Evolutionary conservation across 257 asterid genomes (phyloP).

Genomic region (Jasminum sambac): DNA sequence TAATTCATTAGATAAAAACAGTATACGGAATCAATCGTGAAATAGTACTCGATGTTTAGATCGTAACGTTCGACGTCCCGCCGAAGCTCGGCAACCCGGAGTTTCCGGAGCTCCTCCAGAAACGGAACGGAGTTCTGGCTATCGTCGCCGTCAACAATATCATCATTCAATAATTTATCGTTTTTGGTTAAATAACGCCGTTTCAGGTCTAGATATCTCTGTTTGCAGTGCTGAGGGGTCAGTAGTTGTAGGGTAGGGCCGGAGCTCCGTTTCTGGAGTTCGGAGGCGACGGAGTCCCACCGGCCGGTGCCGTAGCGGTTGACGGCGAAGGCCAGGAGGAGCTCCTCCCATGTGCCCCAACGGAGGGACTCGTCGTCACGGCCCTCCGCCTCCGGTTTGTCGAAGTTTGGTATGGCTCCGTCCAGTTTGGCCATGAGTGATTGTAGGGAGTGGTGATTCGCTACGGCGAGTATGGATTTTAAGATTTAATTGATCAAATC

Average conservation of each 20-base stretch:
- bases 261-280: constrained; percentile 55
- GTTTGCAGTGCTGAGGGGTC: constrained; percentile 48
- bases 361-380: constrained; percentile 35
- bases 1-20: neutral
- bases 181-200: constrained; percentile 41
- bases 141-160: constrained; percentile 32
- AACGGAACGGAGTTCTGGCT: constrained; percentile 42
- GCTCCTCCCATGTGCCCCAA: constrained; percentile 87
- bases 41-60: constrained; percentile 76
- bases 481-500: constrained; percentile 17
- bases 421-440: constrained; percentile 51
- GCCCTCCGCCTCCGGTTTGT: constrained; percentile 24
- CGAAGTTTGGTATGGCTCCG: constrained; percentile 31
- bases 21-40: constrained; percentile 24
- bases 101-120: constrained; percentile 72
- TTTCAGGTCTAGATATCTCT: constrained; percentile 52
- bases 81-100: constrained; percentile 74
- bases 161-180: constrained; percentile 26
- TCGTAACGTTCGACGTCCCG: constrained; percentile 82
- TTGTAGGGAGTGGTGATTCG: constrained; percentile 12
- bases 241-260: constrained; percentile 35
- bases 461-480: constrained; percentile 35
- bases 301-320: constrained; percentile 70
- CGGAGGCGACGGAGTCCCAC: constrained; percentile 72
- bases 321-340: constrained; percentile 80